These are phyloP conservation scores for Pholiota adiposa DNA, from an alignment of 1,284 basidiomycete species.

Conservation along the genomic window DNA sequence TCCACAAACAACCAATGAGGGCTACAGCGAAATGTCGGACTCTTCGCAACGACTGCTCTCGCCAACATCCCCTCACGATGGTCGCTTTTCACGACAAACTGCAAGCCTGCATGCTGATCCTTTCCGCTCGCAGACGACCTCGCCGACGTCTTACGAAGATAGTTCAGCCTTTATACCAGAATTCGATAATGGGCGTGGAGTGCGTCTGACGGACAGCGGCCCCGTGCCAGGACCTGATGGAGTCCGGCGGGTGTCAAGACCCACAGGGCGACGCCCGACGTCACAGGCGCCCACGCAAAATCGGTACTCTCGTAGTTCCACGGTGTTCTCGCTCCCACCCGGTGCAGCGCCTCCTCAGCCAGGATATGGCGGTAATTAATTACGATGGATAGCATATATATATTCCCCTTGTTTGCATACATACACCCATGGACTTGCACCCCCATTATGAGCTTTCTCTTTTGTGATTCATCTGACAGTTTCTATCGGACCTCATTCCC, in stretches of 20 bases:
- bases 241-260: conserved; percentile 72
- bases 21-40: conserved; percentile 46
- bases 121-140: conserved; percentile 41
- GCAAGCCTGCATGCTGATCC: conserved; percentile 33
- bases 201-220: conserved; percentile 79
- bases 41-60: conserved; percentile 37
- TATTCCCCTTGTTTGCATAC: conserved; percentile 22
- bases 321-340: conserved; percentile 61
- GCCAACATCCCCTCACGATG: conserved; percentile 31
- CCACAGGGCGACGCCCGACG: conserved; percentile 51
- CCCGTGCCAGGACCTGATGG: conserved; percentile 79
- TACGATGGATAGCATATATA: conserved; percentile 24
- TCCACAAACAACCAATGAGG: conserved; percentile 45
- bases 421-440: conserved; percentile 24
- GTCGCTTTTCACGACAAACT: conserved; percentile 30
- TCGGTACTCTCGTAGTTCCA: conserved; percentile 69
- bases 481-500: conserved; percentile 25
- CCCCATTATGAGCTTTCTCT: conserved; percentile 19
- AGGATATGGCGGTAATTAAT: conserved; percentile 32
- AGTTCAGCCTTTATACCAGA: conserved; percentile 23
- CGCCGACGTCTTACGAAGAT: conserved; percentile 40
- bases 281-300: conserved; percentile 68
- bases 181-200: conserved; percentile 31
- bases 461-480: conserved; percentile 25
- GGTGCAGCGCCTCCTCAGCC: conserved; percentile 73